Evolutionary conservation across 2,329 filamentous ascomycete genomes (phyloP).

Genomic region (Rutstroemia sp.): DNA sequence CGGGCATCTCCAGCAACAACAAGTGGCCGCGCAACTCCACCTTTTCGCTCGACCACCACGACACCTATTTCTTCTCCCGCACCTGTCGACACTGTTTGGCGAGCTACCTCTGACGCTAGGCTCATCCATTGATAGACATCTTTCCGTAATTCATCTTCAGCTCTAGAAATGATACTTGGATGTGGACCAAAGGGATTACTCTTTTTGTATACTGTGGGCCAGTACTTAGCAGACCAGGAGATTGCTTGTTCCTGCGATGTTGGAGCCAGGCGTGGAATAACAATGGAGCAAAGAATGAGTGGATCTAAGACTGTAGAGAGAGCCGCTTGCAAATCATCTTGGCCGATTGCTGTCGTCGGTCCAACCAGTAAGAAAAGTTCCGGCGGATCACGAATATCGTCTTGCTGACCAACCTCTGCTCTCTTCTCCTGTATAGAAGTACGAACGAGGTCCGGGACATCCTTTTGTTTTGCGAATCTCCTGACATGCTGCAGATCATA

Average conservation of each 20-base stretch:
- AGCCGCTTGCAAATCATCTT: conserved; percentile 42
- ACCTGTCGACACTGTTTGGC: conserved; percentile 47
- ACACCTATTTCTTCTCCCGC: conserved; percentile 66
- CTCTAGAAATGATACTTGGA: conserved; percentile 63
- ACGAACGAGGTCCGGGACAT: conserved; percentile 59
- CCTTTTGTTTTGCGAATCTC: conserved; percentile 64
- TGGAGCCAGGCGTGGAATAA: conserved; percentile 65
- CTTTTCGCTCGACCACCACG: conserved; percentile 56
- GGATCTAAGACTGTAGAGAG: conserved; percentile 44
- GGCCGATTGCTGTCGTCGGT: conserved; percentile 41
- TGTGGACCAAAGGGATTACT: conserved; percentile 83
- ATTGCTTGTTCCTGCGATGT: conserved; percentile 69
- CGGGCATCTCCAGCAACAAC: conserved; percentile 72
- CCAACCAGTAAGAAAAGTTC: conserved; percentile 42
- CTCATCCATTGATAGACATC: conserved; percentile 61
- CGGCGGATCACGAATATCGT: conserved; percentile 38
- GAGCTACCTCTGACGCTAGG: conserved; percentile 57
- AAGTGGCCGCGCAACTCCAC: conserved; percentile 40
- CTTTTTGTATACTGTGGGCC: conserved; percentile 81
- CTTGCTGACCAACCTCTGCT: conserved; percentile 35
- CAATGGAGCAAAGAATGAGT: conserved; percentile 38
- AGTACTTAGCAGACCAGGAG: conserved; percentile 68
- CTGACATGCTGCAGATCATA: conserved; percentile 65
- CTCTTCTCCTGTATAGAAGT: conserved; percentile 44
- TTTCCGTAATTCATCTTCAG: conserved; percentile 59